Percentiles rank a stretch among this genome's conserved stretches.
Evolutionary conservation across 306 rosid genomes (phyloP).

Genomic region (Oemleria cerasiformis): DNA sequence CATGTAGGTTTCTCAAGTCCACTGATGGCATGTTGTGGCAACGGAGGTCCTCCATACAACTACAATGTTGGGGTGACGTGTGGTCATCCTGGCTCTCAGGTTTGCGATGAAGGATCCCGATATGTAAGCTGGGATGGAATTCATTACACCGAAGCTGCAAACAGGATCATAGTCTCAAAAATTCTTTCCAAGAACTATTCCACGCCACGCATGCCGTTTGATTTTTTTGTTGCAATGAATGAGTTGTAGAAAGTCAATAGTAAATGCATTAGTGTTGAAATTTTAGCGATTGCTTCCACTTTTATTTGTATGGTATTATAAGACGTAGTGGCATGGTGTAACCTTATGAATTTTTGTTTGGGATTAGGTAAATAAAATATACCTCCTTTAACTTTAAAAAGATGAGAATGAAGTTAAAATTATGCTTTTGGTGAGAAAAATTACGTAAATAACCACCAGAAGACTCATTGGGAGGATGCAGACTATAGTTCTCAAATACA

Average conservation of each 20-base stretch:
- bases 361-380: no score
- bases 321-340: no score
- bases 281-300: background rate
- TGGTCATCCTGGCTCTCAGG: conserved; percentile 71
- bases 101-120: conserved; percentile 55
- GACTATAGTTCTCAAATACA: no score
- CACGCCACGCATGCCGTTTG: conserved; percentile 57
- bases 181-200: conserved; percentile 63
- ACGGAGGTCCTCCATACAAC: conserved; percentile 91
- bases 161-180: conserved; percentile 51
- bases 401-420: no score
- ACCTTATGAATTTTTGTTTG: no score
- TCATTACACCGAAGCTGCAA: conserved; percentile 81
- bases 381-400: no score
- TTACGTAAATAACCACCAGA: no score
- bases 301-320: background rate
- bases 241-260: background rate
- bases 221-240: conserved; percentile 59
- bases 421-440: no score
- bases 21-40: conserved; percentile 82
- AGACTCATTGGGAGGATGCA: no score
- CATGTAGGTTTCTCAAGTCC: conserved; percentile 72
- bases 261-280: background rate
- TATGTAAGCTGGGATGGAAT: conserved; percentile 80
- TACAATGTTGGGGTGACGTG: conserved; percentile 61